Evolutionary conservation across 768 basidiomycete genomes (phyloP), one percentile per base, ranked within the genome.

Genomic region (Pleurotus pulmonarius): DNA sequence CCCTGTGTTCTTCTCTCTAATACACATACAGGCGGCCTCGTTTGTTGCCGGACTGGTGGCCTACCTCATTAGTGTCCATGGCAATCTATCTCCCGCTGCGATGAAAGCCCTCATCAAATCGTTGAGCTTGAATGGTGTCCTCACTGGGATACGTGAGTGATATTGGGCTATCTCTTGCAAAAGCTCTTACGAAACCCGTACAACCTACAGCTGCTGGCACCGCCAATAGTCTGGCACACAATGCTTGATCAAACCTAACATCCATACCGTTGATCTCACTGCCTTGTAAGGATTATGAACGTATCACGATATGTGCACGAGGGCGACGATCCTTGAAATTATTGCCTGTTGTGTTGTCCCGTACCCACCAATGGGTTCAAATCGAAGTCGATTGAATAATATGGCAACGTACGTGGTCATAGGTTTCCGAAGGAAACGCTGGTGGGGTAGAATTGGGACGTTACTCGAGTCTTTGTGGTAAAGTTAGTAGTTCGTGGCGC

Each of bases 11-110:
- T 34, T 34, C 29, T 12, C 41, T 34, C 39, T 40, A 8, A 37
- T 20, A 12, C 20, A 1, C 39, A 8, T 34, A 3, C 59, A 67
- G 71, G 72, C 75, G 46, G 68, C 75, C 25, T 71, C 76, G 16
- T 71, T 76, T 56, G 63, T 78, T 37, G 65, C 75, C 12, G 76
- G 76, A n/a, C 64, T 77, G 45, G 65, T 75, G 22, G 75, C 75
- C 24, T 74, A 72, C 49, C 59, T 74, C 48, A 67, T 75, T 46
- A 56, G 60, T 40, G 55, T 65, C 13, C 58, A 68, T 26, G 74
- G 73, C 5, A 68, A 70, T 51, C 57, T 54, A 34, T 55, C 64
- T 24, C 75, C 75, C 15, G 70, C 68, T 15, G 60, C 54, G 24
- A 69, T 74, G 59, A 57, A 55, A 25, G 56, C 56, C 24, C 62